phyloP scores from a whole-genome alignment of 805 yeast species.

The Yueomyces sinensis region DNA sequence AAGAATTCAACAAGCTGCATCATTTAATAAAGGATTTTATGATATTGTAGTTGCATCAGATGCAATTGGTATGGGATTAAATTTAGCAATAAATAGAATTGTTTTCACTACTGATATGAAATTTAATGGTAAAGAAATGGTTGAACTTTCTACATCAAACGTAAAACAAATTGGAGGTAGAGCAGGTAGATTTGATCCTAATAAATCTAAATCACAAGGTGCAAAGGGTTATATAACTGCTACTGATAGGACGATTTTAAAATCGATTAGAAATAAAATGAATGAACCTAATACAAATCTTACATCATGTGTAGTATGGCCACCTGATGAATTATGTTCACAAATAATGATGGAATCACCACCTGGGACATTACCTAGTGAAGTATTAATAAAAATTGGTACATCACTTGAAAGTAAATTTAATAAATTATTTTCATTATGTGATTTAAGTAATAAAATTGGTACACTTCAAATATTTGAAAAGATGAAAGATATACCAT shows the following conservation, averaged over 20 bases:
- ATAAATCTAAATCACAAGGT: not conserved
- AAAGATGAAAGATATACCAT: conserved; percentile 29
- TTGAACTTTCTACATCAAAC: conserved; percentile 44
- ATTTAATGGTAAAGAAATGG: conserved; percentile 48
- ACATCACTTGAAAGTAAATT: conserved; percentile 9
- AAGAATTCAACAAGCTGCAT: conserved; percentile 67
- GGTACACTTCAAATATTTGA: conserved; percentile 34
- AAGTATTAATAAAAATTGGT: conserved; percentile 37
- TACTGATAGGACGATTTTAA: conserved; percentile 30
- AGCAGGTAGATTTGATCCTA: conserved; percentile 60
- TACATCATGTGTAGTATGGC: conserved; percentile 61
- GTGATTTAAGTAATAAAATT: conserved; percentile 22
- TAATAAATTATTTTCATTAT: conserved; percentile 13
- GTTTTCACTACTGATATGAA: conserved; percentile 59
- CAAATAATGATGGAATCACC: conserved; percentile 52
- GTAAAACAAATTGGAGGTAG: conserved; percentile 92
- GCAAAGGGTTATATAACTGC: conserved; percentile 43
- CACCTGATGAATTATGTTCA: conserved; percentile 59
- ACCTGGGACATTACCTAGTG: conserved; percentile 31
- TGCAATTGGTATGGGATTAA: conserved; percentile 96
- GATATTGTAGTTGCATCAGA: conserved; percentile 90
- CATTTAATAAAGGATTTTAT: conserved; percentile 66
- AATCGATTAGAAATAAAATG: conserved; percentile 34
- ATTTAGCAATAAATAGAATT: conserved; percentile 68
- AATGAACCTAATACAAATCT: conserved; percentile 38